phyloP scores from a whole-genome alignment of 2,329 filamentous ascomycete genomes.

The Verticillium nonalfalfae region DNA sequence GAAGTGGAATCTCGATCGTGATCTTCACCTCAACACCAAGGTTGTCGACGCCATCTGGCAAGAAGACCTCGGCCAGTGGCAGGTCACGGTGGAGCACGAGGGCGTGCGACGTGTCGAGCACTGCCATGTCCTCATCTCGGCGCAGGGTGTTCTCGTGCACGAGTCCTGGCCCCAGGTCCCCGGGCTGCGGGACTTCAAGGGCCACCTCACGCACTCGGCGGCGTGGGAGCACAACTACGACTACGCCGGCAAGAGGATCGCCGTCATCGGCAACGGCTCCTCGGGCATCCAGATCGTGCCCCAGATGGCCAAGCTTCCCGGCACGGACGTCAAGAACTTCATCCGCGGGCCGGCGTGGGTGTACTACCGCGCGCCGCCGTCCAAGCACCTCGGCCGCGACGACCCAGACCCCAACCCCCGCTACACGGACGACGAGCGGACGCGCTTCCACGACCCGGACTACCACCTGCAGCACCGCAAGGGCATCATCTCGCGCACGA shows the following conservation, averaged over 20 bases:
- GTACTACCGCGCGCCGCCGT: constrained; percentile 21
- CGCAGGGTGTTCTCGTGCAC: constrained; percentile 9
- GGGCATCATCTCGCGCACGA: constrained; percentile 16
- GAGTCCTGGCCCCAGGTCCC: constrained; percentile 40
- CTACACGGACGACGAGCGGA: constrained; percentile 31
- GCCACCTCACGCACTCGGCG: constrained; percentile 26
- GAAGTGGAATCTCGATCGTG: constrained; percentile 30
- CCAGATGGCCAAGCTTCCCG: constrained; percentile 13
- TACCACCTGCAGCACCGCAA: constrained; percentile 44
- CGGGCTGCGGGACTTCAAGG: constrained; percentile 32
- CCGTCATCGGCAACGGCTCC: constrained; percentile 27
- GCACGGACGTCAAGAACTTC: constrained; percentile 23
- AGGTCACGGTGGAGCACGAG: constrained; percentile 7
- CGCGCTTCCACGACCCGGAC: constrained; percentile 44
- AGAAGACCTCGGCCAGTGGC: constrained; percentile 16
- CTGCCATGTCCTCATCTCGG: constrained; percentile 12
- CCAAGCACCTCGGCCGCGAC: constrained; percentile 14
- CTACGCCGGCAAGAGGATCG: constrained; percentile 22
- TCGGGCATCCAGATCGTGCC: constrained; percentile 24
- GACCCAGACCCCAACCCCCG: constrained; percentile 18
- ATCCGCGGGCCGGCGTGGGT: constrained; percentile 27
- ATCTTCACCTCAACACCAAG: constrained; percentile 26
- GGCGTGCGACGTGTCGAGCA: not conserved
- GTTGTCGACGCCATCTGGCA: constrained; percentile 22
- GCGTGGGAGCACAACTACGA: constrained; percentile 22